Evolutionary conservation across 2,329 filamentous ascomycete genomes (phyloP).

Genomic region (Fusarium pseudoanthophilum): DNA sequence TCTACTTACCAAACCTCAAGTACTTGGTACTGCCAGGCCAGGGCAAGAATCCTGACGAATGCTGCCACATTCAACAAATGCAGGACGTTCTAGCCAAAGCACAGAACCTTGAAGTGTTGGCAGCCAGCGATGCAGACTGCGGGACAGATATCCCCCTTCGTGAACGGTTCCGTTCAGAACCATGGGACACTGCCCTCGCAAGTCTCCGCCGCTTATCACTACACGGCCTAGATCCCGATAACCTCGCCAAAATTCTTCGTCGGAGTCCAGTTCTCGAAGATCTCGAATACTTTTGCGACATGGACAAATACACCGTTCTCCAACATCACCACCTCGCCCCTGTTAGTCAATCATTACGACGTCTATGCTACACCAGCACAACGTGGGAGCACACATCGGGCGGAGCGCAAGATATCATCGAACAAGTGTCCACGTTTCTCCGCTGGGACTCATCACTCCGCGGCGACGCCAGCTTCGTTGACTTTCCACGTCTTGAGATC

Average conservation of each 20-base stretch:
- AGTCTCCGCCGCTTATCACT: conserved; percentile 42
- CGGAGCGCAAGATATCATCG: conserved; percentile 41
- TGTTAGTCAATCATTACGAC: conserved; percentile 33
- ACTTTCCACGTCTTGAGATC: conserved; percentile 43
- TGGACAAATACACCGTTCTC: conserved; percentile 45
- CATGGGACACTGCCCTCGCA: conserved; percentile 40
- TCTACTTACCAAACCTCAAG: conserved; percentile 44
- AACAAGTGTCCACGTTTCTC: conserved; percentile 39
- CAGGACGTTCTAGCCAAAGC: conserved; percentile 43
- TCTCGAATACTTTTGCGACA: conserved; percentile 44
- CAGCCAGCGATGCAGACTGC: conserved; percentile 42
- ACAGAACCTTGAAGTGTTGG: conserved; percentile 41
- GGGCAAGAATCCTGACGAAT: conserved; percentile 39
- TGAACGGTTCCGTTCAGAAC: conserved; percentile 41
- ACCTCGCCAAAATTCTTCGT: conserved; percentile 40
- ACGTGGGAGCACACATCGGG: conserved; percentile 41
- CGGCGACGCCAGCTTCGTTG: conserved; percentile 40
- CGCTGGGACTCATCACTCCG: conserved; percentile 42
- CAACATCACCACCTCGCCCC: conserved; percentile 37
- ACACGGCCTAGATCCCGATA: conserved; percentile 43
- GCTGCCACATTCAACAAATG: conserved; percentile 46
- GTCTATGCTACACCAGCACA: conserved; percentile 42
- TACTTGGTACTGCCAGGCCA: conserved; percentile 42
- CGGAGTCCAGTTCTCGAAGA: conserved; percentile 43
- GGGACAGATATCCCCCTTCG: conserved; percentile 42